Conservation (phyloP, 139 green algal species). For the Astrephomene gubernaculifera region DNA sequence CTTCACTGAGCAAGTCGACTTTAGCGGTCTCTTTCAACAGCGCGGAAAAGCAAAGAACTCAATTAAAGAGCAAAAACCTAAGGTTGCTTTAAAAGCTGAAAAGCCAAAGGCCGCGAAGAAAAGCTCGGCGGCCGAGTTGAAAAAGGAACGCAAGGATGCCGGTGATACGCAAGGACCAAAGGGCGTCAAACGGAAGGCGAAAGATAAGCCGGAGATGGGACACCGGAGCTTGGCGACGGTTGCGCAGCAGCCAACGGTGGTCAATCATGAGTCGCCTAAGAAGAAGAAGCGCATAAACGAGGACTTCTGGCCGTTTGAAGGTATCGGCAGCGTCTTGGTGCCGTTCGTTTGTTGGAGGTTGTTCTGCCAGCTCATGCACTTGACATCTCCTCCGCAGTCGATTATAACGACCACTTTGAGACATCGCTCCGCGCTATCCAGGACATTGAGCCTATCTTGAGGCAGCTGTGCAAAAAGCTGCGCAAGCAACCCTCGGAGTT, state of each 20-base stretch:
- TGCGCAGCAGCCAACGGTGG: not conserved
- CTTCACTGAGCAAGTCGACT: not conserved
- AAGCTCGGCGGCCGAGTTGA: not conserved
- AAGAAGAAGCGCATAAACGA: not conserved
- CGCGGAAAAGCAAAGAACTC: too few species aligned
- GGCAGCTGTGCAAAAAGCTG: constrained; percentile 5
- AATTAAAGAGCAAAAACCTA: too few species aligned
- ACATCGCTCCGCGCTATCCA: not conserved
- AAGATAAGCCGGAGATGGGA: not conserved
- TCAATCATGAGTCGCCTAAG: not conserved
- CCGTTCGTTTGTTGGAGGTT: not conserved
- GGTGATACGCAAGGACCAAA: not conserved
- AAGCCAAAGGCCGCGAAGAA: too few species aligned
- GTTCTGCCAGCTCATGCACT: not conserved
- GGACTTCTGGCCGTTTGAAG: constrained; percentile 7
- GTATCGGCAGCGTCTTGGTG: not conserved
- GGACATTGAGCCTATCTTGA: constrained; percentile 15
- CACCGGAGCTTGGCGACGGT: not conserved
- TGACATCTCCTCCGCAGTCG: not conserved
- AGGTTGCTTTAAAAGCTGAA: too few species aligned
- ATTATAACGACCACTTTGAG: constrained; percentile 55
- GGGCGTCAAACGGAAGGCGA: not conserved
- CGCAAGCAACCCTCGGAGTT: not conserved
- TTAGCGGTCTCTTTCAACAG: not conserved
- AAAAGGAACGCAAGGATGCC: not conserved